These are phyloP conservation scores for Anastatica hierochuntica DNA, from an alignment of 345 rosid species.

Conservation along the genomic window DNA sequence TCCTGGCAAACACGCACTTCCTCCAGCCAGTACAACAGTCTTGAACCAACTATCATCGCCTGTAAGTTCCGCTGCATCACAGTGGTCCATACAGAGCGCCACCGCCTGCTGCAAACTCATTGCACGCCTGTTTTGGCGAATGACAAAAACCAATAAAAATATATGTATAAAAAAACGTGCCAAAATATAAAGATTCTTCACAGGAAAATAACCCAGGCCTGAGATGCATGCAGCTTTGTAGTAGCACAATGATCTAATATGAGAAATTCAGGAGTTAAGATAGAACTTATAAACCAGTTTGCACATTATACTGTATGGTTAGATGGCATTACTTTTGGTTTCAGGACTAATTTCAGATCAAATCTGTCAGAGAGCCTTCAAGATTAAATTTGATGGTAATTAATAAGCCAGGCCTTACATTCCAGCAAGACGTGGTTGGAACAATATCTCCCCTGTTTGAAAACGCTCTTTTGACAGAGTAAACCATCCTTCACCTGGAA, in stretches of 20 bases:
- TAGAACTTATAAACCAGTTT: neutral
- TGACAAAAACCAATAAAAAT: neutral
- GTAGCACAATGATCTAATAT: neutral
- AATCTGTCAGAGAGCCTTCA: neutral
- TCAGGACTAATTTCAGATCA: neutral
- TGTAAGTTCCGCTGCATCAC: constrained; percentile 54
- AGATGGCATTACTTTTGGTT: neutral
- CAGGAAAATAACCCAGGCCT: neutral
- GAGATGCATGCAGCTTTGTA: neutral
- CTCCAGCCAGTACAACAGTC: constrained; percentile 76
- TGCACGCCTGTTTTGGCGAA: constrained; percentile 36
- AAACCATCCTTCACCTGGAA: constrained; percentile 63
- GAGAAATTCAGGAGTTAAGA: neutral
- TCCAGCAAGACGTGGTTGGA: constrained; percentile 80
- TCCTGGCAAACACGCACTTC: constrained; percentile 79
- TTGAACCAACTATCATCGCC: constrained; percentile 80
- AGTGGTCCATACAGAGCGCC: constrained; percentile 90
- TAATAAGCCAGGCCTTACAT: constrained; percentile 43
- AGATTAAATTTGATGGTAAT: neutral
- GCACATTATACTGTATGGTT: neutral
- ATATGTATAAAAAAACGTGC: neutral
- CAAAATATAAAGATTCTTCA: neutral
- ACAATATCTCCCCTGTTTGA: constrained; percentile 85
- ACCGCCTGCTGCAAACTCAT: constrained; percentile 92
- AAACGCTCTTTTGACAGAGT: constrained; percentile 81